Evolutionary conservation across 495 filamentous ascomycete genomes (phyloP), one percentile per base, ranked within the genome.

Genomic region (Sabuloglossum arenarium): DNA sequence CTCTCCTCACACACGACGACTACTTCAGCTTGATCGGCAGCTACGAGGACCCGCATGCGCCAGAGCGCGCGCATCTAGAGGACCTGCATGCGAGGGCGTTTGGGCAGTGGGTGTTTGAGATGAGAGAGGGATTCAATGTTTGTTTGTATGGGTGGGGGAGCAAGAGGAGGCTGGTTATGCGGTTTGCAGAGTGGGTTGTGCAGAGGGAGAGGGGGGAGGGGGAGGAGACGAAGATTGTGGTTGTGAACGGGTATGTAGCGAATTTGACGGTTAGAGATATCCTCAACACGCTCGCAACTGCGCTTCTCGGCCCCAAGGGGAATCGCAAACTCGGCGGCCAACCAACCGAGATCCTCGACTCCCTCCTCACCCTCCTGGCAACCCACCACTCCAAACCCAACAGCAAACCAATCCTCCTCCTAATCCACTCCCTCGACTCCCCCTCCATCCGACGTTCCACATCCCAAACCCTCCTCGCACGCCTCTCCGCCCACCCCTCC

Each of bases 71-170:
- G 19, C 81, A 82, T 56, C 73, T 98, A 28, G 72, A 81, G 55
- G 75, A 81, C 21, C 70, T 94, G 24, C 89, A 97, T 65, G 73
- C 76, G 45, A 0, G 82, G 42, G 85, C 82, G 16, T 97, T 94
- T 65, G 75, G 81, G 12, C 91, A 97, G 65, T 98, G 91, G 91
- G 68, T 73, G 16, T 98, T 97, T 61, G 93, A 98, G 69, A 76
- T 97, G 23, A 75, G 79, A 32, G 79, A 95, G 64, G 82, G 81
- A 43, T 97, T 95, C 73, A 94, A 84, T 64, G 74, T 95, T 56
- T 91, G 93, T 61, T 68, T 96, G 2, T 95, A 90, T 64, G 91
- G 91, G 29, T 96, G 86, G 60, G 91, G 91, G 6, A 89, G 85
- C 39, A 98, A 97, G 63, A 75, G 85, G 12, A 70, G 70, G 12